Base-by-base conservation (phyloP, 1,284 basidiomycete genomes). In the Phylloporus gajari region DNA sequence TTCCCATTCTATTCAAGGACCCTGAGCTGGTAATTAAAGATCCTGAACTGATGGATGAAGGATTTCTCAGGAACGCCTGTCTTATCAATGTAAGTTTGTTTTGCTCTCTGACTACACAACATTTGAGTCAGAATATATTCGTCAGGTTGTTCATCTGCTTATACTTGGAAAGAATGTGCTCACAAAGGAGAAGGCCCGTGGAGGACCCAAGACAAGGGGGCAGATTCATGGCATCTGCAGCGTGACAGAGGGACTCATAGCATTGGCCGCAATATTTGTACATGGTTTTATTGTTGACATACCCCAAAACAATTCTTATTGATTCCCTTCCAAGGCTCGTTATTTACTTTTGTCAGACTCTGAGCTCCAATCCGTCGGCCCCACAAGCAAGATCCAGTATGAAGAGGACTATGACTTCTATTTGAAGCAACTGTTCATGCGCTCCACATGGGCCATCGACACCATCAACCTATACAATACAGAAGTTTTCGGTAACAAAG, bases 341-440 rank as follows among this genome's bases (percentile, higher is more conserved):
- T 73, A 69, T 48, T 32, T 72, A 32, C 32, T 73, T 4, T 27
- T 38, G 1, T 46, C 61, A 6, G 65, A 73, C 15, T 4, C 60
- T 8, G 48, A 73, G n/a, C 72, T 73, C 17, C 61, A 48, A 15
- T 23, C 68, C 6, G 11, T 64, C 6, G 65, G 68, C 2, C 30
- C 12, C 17, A 25, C 60, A 25, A 72, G 53, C 0, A 67, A 62
- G 42, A 73, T 73, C 11, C 59, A 42, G 3, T 73, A 73, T 15
- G 13, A 73, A 56, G 59, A 2, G 0, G 68, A 73, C n/a, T 73
- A 67, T 1, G 12, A 73, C 38, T 73, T 73, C n/a, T 71, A 72
- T 46, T 25, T 72, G 1, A 11, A 61, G 21, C 44, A 3, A 7
- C 53, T 72, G 1, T n/a, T 35, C n/a, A 72, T 68, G 23, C 30